Percentiles rank a stretch among this genome's conserved stretches.
Conservation (phyloP, 176 grass and related monocot species). For the Aegilops bicornis region DNA sequence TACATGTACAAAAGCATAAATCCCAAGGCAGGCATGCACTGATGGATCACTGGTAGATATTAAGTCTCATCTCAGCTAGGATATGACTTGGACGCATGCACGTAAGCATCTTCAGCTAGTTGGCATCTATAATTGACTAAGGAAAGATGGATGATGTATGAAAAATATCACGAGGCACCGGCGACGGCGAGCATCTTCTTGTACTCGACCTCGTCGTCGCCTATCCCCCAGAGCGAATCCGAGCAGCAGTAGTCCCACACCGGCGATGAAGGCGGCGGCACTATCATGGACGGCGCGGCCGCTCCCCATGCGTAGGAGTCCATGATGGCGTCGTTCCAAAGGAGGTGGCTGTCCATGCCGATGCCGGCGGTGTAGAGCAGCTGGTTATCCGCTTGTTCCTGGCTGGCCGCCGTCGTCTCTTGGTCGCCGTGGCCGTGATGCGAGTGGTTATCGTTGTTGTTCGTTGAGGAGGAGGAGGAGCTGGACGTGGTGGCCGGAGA, state of each 20-base stretch:
- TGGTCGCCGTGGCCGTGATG: background rate
- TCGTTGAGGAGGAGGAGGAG: constrained; percentile 1
- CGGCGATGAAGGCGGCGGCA: constrained; percentile 34
- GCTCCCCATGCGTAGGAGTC: background rate
- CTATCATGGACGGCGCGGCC: background rate
- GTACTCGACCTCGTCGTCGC: constrained; percentile 41
- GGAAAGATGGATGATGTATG: background rate
- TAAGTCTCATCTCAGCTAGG: background rate
- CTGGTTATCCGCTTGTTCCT: background rate
- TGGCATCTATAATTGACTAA: background rate
- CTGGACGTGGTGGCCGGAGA: background rate
- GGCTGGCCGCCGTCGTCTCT: background rate
- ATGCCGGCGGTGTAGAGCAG: background rate
- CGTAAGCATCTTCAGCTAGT: background rate
- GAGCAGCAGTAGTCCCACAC: constrained; percentile 53
- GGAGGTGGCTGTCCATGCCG: background rate
- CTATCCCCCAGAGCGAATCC: constrained; percentile 54
- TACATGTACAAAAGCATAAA: background rate
- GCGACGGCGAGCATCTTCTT: constrained; percentile 30
- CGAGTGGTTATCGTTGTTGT: background rate
- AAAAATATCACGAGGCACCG: constrained; percentile 23
- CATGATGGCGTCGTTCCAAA: background rate
- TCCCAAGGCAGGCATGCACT: background rate
- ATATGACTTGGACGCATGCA: background rate
- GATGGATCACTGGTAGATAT: background rate